Conservation (phyloP, 106 monocot species). For the Dendrobium catenatum region DNA sequence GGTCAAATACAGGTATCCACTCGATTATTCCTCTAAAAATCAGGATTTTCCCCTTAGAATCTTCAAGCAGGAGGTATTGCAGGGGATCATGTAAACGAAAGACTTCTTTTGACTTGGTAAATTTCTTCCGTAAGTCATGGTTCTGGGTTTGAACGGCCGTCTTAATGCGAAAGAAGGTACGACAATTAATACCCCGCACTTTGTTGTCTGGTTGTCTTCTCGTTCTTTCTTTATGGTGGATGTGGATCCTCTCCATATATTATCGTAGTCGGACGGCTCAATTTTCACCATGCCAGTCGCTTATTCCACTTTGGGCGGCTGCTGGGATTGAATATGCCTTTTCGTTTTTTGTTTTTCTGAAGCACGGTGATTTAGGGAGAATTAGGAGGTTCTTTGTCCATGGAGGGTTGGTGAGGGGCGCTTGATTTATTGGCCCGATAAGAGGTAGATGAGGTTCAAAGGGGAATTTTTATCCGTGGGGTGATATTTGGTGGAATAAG, state of each 20-base stretch:
- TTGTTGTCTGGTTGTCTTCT: neutral
- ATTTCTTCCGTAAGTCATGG: neutral
- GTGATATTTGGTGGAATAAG: too few relatives aligned
- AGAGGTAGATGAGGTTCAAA: neutral
- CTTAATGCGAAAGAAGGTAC: slow-evolving; percentile 1
- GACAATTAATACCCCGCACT: neutral
- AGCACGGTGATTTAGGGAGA: too few relatives aligned
- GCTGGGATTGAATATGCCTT: neutral
- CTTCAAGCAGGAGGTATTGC: too few relatives aligned
- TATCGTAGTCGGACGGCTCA: neutral
- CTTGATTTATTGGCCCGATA: too few relatives aligned
- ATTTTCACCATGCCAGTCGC: neutral
- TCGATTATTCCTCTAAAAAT: too few relatives aligned
- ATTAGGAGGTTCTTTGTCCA: too few relatives aligned
- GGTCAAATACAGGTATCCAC: too few relatives aligned
- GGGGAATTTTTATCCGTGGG: neutral
- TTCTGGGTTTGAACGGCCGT: slow-evolving; percentile 5
- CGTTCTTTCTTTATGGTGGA: neutral
- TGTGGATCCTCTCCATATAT: neutral
- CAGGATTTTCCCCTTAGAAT: too few relatives aligned
- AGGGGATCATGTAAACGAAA: too few relatives aligned
- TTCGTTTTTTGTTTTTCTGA: too few relatives aligned
- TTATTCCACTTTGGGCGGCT: neutral
- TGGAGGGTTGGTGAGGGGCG: too few relatives aligned
- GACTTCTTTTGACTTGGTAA: too few relatives aligned